These are phyloP conservation scores for Diplodia mutila DNA, from an alignment of 2,329 filamentous ascomycete genomes.

Conservation along the genomic window DNA sequence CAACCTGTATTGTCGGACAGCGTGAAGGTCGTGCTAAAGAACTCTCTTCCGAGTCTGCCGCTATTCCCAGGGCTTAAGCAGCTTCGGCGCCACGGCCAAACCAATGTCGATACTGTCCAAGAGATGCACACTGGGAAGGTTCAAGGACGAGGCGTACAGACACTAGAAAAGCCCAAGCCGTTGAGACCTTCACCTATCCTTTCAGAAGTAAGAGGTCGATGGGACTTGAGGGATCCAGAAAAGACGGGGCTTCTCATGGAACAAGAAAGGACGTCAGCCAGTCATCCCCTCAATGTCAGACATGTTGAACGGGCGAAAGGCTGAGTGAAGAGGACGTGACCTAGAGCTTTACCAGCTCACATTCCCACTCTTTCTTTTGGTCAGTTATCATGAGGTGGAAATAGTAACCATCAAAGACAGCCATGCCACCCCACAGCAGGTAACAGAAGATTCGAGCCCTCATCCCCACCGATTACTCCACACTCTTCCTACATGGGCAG, in stretches of 20 bases:
- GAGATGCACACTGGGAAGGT: background rate
- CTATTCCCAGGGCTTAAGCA: background rate
- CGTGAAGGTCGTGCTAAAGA: background rate
- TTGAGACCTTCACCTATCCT: background rate
- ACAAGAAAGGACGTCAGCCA: background rate
- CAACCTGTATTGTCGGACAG: background rate
- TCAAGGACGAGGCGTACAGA: background rate
- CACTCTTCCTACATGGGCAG: too few relatives aligned
- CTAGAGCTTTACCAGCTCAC: background rate
- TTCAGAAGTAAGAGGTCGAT: background rate
- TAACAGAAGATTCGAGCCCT: too few relatives aligned
- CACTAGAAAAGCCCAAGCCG: background rate
- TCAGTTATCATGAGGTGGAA: background rate
- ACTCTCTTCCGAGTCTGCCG: background rate
- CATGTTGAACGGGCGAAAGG: background rate
- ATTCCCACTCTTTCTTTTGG: background rate
- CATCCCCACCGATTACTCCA: too few relatives aligned
- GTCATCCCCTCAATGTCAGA: background rate
- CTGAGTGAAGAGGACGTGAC: background rate
- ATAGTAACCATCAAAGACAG: background rate
- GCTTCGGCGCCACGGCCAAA: background rate
- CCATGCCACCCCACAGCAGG: background rate
- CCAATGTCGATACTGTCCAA: background rate
- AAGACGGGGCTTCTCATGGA: background rate
- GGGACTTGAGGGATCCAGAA: background rate